Base-by-base conservation (phyloP, 306 rosid species). In the Clitoria ternatea region DNA sequence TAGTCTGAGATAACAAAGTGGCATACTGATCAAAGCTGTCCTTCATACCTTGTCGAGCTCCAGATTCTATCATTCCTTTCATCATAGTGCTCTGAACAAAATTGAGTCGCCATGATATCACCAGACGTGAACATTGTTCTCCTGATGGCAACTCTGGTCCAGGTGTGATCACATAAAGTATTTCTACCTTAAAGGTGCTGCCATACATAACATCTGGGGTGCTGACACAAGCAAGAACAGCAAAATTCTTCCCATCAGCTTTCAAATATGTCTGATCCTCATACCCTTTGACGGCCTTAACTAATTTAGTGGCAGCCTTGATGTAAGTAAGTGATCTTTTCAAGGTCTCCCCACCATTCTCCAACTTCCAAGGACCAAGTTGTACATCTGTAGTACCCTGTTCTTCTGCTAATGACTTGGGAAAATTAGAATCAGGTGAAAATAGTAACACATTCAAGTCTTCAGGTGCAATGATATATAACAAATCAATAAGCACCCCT, bases 81-180 rank as follows among this genome's bases (percentile, higher is more conserved):
- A 94, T 90, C 98, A 94, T 89, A 75, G 98, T 94, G 85, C 92
- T 89, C 78, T 94, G 98, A 55, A 90, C 20, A 57, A 94, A 94
- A 76, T 90, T 94, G 80, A 75, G 74, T 45, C 96, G 85, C 98
- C 98, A 94, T 9, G 98, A 94, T 81, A 94, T 80, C 26, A 89
- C 92, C 69, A 94, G 55, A 14, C 87, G 92, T 0, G 97, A 84
- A 62, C 91, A 82, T 65, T 79, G 91, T 66, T 87, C 89, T 65
- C 87, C 97, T 0, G 89, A 85, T 7, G 90, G 82, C 63, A 90
- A 87, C 83, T 94, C 97, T 5, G 97, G 98, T 42, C 96, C 97
- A 18, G 97, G 87, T 39, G 94, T 82, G 43, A 90, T 87, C 69
- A 92, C 79, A 73, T 84, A 90, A 36, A 88, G 96, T 81, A 94